Evolutionary conservation across 1,139 yeast genomes (phyloP).

Genomic region (Pichia norvegensis): DNA sequence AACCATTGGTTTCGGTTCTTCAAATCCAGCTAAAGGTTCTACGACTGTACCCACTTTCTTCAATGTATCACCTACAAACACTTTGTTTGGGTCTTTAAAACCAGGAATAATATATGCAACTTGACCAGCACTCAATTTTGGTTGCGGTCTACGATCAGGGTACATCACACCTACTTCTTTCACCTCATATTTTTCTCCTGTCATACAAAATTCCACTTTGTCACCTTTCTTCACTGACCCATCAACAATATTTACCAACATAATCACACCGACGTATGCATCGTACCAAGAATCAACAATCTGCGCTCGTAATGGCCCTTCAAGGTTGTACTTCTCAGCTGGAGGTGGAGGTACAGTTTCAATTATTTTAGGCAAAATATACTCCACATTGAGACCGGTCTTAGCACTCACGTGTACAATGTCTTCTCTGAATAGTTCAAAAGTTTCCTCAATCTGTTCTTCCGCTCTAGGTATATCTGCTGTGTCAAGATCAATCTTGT

Average conservation of each 20-base stretch:
- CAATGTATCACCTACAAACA: constrained; percentile 87
- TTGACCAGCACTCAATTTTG: constrained; percentile 71
- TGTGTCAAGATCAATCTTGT: constrained; percentile 83
- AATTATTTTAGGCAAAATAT: constrained; percentile 70
- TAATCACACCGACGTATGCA: constrained; percentile 85
- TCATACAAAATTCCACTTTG: constrained; percentile 69
- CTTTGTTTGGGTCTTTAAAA: constrained; percentile 81
- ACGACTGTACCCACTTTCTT: constrained; percentile 60
- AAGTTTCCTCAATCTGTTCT: constrained; percentile 76
- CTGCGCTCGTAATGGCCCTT: constrained; percentile 62
- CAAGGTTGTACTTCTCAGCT: constrained; percentile 45
- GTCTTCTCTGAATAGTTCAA: constrained; percentile 68
- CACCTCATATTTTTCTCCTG: constrained; percentile 69
- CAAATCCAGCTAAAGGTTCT: constrained; percentile 86
- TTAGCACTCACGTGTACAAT: constrained; percentile 89
- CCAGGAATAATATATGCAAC: constrained; percentile 93
- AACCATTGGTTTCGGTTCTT: constrained; percentile 96
- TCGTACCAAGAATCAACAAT: constrained; percentile 97
- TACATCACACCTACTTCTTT: constrained; percentile 94
- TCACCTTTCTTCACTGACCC: constrained; percentile 71
- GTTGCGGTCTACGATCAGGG: constrained; percentile 70
- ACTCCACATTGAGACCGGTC: constrained; percentile 73
- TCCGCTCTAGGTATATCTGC: constrained; percentile 79
- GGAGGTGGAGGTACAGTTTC: constrained; percentile 59
- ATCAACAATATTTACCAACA: constrained; percentile 77